phyloP scores from a whole-genome alignment of 2,329 filamentous ascomycete genomes.

The Bisporella sp. region DNA sequence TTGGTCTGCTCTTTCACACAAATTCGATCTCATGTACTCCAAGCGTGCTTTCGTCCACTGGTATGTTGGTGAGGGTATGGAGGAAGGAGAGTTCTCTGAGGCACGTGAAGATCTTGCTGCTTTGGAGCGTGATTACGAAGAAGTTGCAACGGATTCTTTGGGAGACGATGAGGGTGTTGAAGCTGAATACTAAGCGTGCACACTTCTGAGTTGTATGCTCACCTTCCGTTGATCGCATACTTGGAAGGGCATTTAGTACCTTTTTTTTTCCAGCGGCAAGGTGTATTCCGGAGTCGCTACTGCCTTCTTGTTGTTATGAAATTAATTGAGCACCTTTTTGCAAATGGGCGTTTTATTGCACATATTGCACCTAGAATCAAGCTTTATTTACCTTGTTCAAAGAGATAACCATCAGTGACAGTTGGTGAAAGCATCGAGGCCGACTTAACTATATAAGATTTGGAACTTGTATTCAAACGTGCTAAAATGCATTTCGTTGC shows the following conservation, averaged over 20 bases:
- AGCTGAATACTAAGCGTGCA: constrained; percentile 42
- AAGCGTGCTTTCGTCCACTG: constrained; percentile 99
- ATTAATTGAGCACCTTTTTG: too few relatives aligned
- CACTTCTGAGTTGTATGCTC: constrained; percentile 15
- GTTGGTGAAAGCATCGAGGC: too few relatives aligned
- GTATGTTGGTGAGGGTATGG: constrained; percentile 99
- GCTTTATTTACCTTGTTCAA: too few relatives aligned
- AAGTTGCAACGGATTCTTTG: constrained; percentile 91
- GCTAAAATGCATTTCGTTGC: too few relatives aligned
- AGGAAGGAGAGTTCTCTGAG: constrained; percentile 99
- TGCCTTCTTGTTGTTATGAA: too few relatives aligned
- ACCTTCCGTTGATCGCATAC: constrained; percentile 24
- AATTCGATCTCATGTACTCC: constrained; percentile 99
- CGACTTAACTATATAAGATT: too few relatives aligned
- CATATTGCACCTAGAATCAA: too few relatives aligned
- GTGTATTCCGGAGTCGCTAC: constrained; percentile 15
- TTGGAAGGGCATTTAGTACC: constrained; percentile 20
- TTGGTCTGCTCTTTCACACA: constrained; percentile 91
- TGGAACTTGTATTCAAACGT: too few relatives aligned
- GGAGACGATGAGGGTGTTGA: constrained; percentile 79
- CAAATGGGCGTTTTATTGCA: too few relatives aligned
- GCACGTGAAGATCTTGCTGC: constrained; percentile 97
- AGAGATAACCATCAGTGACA: too few relatives aligned
- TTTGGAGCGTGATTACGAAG: constrained; percentile 97
- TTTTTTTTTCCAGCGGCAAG: constrained; percentile 19